Base-by-base conservation (phyloP, 2,329 filamentous ascomycete species). In the Fusarium irregulare region DNA sequence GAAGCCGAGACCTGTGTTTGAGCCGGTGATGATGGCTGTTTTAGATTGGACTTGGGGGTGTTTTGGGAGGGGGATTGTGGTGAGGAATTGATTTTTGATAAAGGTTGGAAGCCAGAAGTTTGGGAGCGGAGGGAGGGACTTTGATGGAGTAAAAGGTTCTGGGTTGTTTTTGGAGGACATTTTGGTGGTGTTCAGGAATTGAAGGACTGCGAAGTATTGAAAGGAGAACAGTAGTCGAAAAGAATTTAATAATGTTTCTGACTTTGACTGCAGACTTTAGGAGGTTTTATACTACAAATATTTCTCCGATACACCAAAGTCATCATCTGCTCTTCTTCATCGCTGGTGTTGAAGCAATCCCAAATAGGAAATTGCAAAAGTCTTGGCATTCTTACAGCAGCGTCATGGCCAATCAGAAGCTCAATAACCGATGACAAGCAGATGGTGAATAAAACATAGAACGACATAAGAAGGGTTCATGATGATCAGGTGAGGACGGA, bases 1-100 rank as follows among this genome's bases (percentile, higher is more conserved):
- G n/a, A 73, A 69, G 0, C 75, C 75, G 6, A 76, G 65, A 4
- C 75, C 75, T 2, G 59, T 70, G 55, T 76, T 76, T 30, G 75
- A 72, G 20, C 75, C 75, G 0, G 75, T 76, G 37, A 76, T 50
- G 45, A 76, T 69, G 3, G 66, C 71, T 7, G 64, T 64, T 53
- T 66, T 67, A 4, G 65, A 68, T 18, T 57, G 12, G 3, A 64
- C 59, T 4, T 70, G 44, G 0, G 73, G 56, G 16, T 70, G 73
- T 13, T 37, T 66, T 6, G 73, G 73, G 0, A 75, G 45, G 2
- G 73, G 66, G 20, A 74, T 73, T 4, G 56, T 74, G 37, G 70
- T 73, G 2, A 64, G 67, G 14, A 74, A 74, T 34, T 74, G 71
- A 23, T 74, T 74, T 14, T 60, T 63, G 56, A 70, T 49, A n/a